A percentile compares a stretch with the other conserved stretches of the same genome.
These are phyloP conservation scores for Neostapfia colusana DNA, from an alignment of 176 grass and related monocot species.

Conservation along the genomic window DNA sequence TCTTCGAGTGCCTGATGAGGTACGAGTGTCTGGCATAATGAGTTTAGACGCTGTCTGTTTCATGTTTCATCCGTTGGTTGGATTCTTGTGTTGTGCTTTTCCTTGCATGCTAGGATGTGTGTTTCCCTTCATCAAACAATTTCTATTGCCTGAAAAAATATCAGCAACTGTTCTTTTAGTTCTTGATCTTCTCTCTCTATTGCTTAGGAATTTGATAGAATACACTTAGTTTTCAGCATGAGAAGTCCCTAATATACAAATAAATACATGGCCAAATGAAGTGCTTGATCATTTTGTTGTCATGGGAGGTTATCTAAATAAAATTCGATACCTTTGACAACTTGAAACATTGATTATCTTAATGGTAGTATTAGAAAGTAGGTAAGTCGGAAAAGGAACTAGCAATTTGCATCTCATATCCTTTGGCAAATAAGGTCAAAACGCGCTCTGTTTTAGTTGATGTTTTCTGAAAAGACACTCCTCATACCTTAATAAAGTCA, in stretches of 20 bases:
- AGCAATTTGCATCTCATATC: background rate
- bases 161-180: background rate
- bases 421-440: background rate
- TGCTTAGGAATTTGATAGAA: background rate
- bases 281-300: conserved; percentile 10
- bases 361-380: background rate
- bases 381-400: background rate
- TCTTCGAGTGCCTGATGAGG: conserved; percentile 98
- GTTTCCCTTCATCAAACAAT: background rate
- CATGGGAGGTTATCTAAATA: background rate
- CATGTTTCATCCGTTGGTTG: background rate
- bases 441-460: background rate
- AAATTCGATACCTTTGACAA: background rate
- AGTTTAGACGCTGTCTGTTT: background rate
- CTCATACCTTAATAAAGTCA: background rate
- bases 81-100: background rate
- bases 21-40: conserved; percentile 28
- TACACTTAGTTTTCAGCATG: conserved; percentile 5
- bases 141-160: background rate
- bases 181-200: background rate
- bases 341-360: background rate
- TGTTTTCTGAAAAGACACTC: background rate
- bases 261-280: background rate
- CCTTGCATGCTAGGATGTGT: background rate
- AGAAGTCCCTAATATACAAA: background rate